These are phyloP conservation scores for Paraglomus occultum DNA, from an alignment of 192 early-diverging fungal species.

Conservation along the genomic window DNA sequence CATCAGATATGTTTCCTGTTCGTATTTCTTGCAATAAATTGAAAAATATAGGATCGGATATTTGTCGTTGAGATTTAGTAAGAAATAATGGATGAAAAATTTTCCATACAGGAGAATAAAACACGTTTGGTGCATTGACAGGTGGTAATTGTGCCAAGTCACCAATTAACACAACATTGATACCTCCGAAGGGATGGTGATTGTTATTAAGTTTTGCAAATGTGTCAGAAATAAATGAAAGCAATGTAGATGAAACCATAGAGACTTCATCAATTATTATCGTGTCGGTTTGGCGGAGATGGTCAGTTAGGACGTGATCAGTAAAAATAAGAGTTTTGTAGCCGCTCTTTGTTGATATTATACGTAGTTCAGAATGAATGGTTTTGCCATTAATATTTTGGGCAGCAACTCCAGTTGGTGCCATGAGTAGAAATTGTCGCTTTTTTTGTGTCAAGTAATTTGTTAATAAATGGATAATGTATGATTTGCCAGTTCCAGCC, in stretches of 20 bases:
- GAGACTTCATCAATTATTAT: constrained; percentile 3
- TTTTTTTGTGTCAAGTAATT: background rate
- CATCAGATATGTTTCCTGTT: background rate
- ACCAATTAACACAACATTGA: background rate
- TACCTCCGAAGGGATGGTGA: background rate
- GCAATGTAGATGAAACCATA: background rate
- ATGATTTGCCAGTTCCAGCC: background rate
- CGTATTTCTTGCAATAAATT: background rate
- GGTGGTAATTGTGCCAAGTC: background rate
- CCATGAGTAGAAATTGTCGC: background rate
- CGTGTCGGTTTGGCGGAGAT: background rate
- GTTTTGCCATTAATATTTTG: background rate
- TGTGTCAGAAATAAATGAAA: background rate
- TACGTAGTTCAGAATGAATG: background rate
- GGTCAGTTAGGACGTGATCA: background rate
- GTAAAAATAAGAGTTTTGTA: background rate
- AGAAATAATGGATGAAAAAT: background rate
- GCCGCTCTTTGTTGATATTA: background rate
- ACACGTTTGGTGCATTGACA: background rate
- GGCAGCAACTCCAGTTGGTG: background rate
- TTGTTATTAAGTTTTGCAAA: background rate
- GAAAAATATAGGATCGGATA: background rate
- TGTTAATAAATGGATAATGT: background rate
- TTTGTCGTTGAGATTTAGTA: background rate
- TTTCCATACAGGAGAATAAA: background rate